Conservation (phyloP, 1,284 basidiomycete species). For the Cryptococcus sp. region DNA sequence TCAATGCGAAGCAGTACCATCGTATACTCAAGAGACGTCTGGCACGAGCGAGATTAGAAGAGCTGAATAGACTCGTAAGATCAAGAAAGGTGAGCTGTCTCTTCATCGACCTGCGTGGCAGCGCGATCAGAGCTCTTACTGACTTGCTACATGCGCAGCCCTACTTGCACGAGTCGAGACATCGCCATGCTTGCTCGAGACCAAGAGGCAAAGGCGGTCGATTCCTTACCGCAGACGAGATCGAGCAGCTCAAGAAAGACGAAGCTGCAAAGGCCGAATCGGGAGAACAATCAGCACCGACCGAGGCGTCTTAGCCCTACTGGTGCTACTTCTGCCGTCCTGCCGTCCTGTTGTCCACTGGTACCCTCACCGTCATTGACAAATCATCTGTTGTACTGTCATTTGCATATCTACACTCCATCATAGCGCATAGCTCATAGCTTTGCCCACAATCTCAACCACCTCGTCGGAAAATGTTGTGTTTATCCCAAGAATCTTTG, state of each 20-base stretch:
- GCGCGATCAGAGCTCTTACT: conserved; percentile 1
- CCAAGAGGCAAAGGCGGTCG: conserved; percentile 94
- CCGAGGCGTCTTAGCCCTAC: too few relatives aligned
- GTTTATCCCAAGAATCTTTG: too few relatives aligned
- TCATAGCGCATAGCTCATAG: too few relatives aligned
- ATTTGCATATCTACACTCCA: too few relatives aligned
- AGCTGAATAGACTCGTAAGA: conserved; percentile 83
- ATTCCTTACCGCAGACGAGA: conserved; percentile 93
- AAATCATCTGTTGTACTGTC: too few relatives aligned
- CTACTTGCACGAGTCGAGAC: conserved; percentile 94
- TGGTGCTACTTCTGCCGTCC: too few relatives aligned
- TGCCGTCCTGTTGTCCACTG: too few relatives aligned
- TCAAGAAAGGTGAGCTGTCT: conserved; percentile 74
- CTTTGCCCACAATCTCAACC: too few relatives aligned
- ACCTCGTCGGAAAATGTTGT: too few relatives aligned
- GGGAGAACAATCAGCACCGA: too few relatives aligned
- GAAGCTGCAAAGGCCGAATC: conserved; percentile 34
- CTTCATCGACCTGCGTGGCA: not conserved
- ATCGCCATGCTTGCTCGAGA: conserved; percentile 95
- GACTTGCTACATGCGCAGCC: conserved; percentile 61
- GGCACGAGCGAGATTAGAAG: conserved; percentile 83
- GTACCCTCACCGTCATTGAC: too few relatives aligned
- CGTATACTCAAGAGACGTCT: conserved; percentile 90
- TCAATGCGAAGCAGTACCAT: conserved; percentile 97
- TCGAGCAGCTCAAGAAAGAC: conserved; percentile 56